Base-by-base conservation (phyloP, 2,329 filamentous ascomycete genomes). In the Botrytis pseudocinerea region DNA sequence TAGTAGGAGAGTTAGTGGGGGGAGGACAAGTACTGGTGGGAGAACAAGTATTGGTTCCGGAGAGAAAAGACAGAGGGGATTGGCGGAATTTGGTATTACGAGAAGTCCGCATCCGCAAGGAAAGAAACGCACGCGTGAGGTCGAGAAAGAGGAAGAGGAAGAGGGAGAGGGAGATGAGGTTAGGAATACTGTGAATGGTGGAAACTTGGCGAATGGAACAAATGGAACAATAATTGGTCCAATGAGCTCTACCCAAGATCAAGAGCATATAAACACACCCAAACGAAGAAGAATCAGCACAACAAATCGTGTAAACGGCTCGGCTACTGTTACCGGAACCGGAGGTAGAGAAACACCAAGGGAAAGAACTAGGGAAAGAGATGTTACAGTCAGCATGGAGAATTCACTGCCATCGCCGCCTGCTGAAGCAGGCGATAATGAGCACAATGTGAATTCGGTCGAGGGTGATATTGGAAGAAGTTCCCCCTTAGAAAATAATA, bases 21-120 rank as follows among this genome's bases (percentile, higher is more conserved):
- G 48, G 28, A 69, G 65, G 32, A 57, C 48, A 5, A 68, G 48
- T 59, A 61, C 7, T 10, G 59, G 32, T 16, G 48, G 46, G 16
- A 68, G 64, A 57, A 57, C 48, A 9, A 68, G 64, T 32, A 61
- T 4, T 16, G 51, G 51, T 28, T 57, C 51, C 18, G 38, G 51
- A 7, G 57, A 62, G 22, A 70, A 70, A 42, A 61, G 68, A 46
- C 68, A 60, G 28, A 62, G 54, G 8, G 48, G 65, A 57, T 69
- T 69, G 65, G 65, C 65, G 10, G 65, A 69, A 32, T 69, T 69
- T 57, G 65, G 65, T 40, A 69, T 69, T 28, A 69, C 48, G 10
- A 69, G 48, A 38, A 69, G 65, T 69, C 65, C 65, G 16, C 65
- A 57, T 44, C 48, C 48, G 22, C 54, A 61, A 6, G 40, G 46